Base-by-base conservation (phyloP, 306 rosid species). In the Cercis canadensis region DNA sequence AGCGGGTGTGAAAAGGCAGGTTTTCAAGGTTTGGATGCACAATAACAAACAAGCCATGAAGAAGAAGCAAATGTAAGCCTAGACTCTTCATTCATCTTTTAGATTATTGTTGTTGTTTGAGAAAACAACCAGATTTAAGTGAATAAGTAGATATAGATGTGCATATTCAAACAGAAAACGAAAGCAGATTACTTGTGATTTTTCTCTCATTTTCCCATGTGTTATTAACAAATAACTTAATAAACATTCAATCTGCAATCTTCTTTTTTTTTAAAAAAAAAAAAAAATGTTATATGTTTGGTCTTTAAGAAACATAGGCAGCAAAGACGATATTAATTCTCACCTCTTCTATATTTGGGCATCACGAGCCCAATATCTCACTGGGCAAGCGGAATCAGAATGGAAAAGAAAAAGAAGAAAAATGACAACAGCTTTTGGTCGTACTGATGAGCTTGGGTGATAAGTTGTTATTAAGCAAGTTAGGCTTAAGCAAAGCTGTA, bases 1-100 rank as follows among this genome's bases (percentile, higher is more conserved):
- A 33, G 70, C 83, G 6, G 96, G 93, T 5, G 80, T 95, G 40
- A 87, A 80, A 64, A 82, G 90, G 57, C 87, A 87, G 50, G 96
- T 88, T 72, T 89, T 95, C 80, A 95, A 91, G 87, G 97, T 95
- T 24, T 95, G 97, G 97, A 95, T 95, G 97, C 99, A 95, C 70
- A 95, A 95, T 63, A 94, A 94, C 79, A 92, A 91, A 69, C 96
- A 87, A 78, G 87, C 83, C 55, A 86, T 82, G 67, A 94, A 86
- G 87, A 92, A 91, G 76, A 83, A 88, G 18, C 75, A 85, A 79
- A 67, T 80, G 88, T 87, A 86, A 88, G 87, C 66, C 65, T 21
- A 18, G 51, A 44, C 13, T 18, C 33, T 45, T 24, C 74, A 65
- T 51, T 17, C 44, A 32, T 65, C 56, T 45, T 52, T 16, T 50